Evolutionary conservation across 2,329 filamentous ascomycete species (phyloP).

Genomic region (Ceratocystis variospora): DNA sequence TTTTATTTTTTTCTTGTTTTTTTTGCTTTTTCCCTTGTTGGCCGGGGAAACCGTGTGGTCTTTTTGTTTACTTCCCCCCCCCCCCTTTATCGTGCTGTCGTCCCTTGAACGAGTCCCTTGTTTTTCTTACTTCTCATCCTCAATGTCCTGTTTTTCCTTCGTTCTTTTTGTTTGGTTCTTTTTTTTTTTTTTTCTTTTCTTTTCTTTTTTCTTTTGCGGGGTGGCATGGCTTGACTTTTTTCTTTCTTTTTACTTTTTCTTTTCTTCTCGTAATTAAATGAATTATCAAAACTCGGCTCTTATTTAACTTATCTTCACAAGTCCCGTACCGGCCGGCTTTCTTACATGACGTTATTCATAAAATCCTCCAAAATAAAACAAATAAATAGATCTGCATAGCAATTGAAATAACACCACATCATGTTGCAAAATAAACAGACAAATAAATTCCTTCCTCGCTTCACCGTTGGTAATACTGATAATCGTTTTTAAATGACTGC

Average conservation of each 20-base stretch:
- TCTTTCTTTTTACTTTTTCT: neutral
- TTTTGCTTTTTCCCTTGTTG: slow-evolving; percentile 3
- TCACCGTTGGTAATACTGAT: neutral
- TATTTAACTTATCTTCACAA: neutral
- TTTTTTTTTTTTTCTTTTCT: neutral
- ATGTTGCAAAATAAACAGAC: neutral
- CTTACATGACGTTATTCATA: neutral
- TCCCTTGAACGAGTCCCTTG: neutral
- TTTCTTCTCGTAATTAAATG: neutral
- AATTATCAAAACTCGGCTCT: no score
- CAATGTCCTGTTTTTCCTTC: neutral
- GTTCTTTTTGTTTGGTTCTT: neutral
- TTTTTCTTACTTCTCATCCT: neutral
- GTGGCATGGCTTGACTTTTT: neutral
- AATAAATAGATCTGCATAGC: neutral
- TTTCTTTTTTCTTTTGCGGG: neutral
- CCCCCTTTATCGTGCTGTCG: neutral
- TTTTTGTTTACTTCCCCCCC: neutral
- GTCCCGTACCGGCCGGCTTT: no score
- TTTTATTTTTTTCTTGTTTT: no score
- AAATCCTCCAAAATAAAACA: neutral
- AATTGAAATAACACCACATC: neutral
- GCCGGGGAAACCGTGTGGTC: neutral
- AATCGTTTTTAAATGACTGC: neutral
- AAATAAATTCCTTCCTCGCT: neutral